phyloP scores from a whole-genome alignment of 768 basidiomycete genomes.

The Lepiota venenata region DNA sequence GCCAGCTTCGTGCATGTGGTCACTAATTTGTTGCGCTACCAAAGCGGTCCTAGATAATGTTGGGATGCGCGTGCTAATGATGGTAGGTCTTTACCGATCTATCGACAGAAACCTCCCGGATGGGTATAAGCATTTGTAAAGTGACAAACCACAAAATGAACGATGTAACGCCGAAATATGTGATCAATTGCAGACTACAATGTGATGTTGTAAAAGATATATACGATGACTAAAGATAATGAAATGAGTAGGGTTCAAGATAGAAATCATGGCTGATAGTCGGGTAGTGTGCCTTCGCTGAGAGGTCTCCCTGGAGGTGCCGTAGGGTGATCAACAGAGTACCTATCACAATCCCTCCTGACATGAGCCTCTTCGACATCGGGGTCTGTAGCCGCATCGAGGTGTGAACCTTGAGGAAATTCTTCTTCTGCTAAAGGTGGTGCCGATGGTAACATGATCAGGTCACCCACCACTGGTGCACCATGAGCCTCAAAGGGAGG shows the following conservation, averaged over 20 bases:
- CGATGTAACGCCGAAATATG: neutral
- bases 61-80: no score
- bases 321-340: neutral
- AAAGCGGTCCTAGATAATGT: no score
- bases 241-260: neutral
- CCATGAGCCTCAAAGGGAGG: constrained; percentile 45
- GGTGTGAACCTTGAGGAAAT: constrained; percentile 8
- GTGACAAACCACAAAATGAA: no score
- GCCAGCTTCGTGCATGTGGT: neutral
- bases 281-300: constrained; percentile 15
- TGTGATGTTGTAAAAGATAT: neutral
- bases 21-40: no score
- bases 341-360: neutral
- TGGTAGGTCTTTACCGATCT: no score
- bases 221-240: neutral
- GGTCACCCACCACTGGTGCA: constrained; percentile 26
- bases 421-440: constrained; percentile 33
- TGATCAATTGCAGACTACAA: neutral
- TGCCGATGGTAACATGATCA: constrained; percentile 43
- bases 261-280: constrained; percentile 23
- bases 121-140: no score
- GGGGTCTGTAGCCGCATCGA: constrained; percentile 12
- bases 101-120: no score
- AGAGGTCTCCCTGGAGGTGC: neutral
- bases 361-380: constrained; percentile 13